phyloP scores from a whole-genome alignment of 2,329 filamentous ascomycete genomes.

The Arthrobotrys pseudoclavata region DNA sequence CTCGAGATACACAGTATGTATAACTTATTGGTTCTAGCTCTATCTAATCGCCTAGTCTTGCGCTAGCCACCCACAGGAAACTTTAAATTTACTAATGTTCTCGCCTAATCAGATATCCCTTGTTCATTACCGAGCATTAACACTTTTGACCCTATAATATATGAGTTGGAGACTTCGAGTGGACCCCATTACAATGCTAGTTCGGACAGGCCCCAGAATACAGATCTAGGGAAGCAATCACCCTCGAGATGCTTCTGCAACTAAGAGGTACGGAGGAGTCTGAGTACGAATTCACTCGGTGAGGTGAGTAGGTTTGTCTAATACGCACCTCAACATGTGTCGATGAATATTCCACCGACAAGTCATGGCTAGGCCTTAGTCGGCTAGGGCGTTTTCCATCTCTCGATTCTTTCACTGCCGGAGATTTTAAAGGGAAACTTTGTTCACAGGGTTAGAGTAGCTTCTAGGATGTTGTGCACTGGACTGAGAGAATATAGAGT shows the following conservation, averaged over 20 bases:
- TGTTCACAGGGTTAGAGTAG: no score
- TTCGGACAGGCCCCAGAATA: background rate
- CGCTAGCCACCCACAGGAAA: no score
- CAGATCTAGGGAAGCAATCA: background rate
- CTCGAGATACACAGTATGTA: background rate
- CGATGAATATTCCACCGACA: background rate
- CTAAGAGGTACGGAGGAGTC: background rate
- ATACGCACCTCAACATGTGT: no score
- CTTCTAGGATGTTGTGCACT: no score
- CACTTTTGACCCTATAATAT: background rate
- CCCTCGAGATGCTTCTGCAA: background rate
- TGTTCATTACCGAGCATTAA: background rate
- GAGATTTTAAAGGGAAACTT: no score
- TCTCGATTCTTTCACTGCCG: no score
- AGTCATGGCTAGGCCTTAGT: background rate
- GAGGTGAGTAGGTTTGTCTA: background rate
- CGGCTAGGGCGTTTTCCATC: no score
- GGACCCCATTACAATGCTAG: background rate
- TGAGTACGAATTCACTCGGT: background rate
- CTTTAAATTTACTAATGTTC: no score
- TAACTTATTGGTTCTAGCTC: background rate
- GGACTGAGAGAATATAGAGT: no score
- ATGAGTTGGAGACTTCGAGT: background rate
- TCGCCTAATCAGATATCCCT: background rate
- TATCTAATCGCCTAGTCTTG: no score